Conservation (phyloP, 2,329 filamentous ascomycete species). For the Podosphaera leucotricha region DNA sequence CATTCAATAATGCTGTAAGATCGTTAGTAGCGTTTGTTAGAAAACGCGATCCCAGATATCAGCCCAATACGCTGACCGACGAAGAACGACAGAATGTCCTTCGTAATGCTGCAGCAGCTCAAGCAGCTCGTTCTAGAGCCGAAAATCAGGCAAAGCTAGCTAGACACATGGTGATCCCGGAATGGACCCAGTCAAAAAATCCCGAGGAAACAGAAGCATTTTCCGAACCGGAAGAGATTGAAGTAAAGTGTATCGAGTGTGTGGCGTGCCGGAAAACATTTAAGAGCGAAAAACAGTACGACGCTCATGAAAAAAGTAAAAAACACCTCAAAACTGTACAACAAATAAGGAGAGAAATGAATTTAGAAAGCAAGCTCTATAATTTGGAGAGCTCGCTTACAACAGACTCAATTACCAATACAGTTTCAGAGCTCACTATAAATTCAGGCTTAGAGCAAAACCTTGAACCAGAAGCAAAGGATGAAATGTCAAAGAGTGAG, state of each 20-base stretch:
- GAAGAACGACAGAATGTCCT: conserved; percentile 58
- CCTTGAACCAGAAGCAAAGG: background rate
- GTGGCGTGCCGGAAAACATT: conserved; percentile 58
- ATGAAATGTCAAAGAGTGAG: no score
- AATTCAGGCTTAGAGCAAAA: conserved; percentile 1
- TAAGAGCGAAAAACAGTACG: conserved; percentile 76
- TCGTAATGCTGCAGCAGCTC: conserved; percentile 56
- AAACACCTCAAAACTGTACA: conserved; percentile 80
- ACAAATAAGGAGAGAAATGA: conserved; percentile 61
- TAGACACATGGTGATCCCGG: conserved; percentile 33
- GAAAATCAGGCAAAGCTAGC: conserved; percentile 55
- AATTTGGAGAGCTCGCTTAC: conserved; percentile 18
- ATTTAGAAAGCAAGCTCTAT: conserved; percentile 46
- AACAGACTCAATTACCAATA: background rate
- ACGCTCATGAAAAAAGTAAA: conserved; percentile 87
- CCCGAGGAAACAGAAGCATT: conserved; percentile 33
- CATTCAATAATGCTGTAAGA: conserved; percentile 82
- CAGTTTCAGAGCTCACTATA: background rate
- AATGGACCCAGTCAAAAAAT: conserved; percentile 47
- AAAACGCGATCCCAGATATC: conserved; percentile 74
- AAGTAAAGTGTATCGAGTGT: conserved; percentile 43
- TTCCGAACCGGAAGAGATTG: conserved; percentile 25
- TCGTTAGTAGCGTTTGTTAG: conserved; percentile 71
- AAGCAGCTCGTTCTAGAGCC: conserved; percentile 62
- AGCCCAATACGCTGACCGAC: conserved; percentile 53